Percentiles rank a stretch among this genome's conserved stretches.
Conservation (phyloP, 352 stramenopile genomes). For the Globisporangium nagaii region DNA sequence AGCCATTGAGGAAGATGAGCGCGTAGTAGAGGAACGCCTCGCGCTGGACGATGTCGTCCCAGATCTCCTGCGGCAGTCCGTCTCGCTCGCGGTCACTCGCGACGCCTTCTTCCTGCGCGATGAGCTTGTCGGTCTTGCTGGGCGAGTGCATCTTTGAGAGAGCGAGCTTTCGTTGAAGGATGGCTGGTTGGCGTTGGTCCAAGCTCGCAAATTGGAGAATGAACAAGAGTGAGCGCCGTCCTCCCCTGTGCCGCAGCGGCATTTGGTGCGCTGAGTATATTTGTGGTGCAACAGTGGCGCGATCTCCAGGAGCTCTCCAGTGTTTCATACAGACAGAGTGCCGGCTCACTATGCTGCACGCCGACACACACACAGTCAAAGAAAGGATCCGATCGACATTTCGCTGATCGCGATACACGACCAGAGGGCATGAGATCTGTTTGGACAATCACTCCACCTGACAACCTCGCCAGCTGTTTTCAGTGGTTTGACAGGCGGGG, state of each 20-base stretch:
- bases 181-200: neutral
- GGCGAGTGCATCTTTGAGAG: slow-evolving; percentile 9
- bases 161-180: too few species aligned
- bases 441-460: neutral
- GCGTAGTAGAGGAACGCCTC: slow-evolving; percentile 50
- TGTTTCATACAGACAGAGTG: too few species aligned
- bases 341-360: too few species aligned
- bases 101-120: slow-evolving; percentile 15
- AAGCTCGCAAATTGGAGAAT: neutral
- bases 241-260: too few species aligned
- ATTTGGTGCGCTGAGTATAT: too few species aligned
- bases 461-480: neutral
- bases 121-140: slow-evolving; percentile 32
- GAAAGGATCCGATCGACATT: too few species aligned
- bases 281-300: neutral
- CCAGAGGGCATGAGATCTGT: neutral
- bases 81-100: slow-evolving; percentile 19
- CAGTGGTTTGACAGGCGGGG: neutral
- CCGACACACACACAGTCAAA: too few species aligned
- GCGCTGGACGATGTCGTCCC: slow-evolving; percentile 48
- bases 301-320: too few species aligned
- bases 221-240: neutral
- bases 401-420: neutral
- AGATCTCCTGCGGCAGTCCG: slow-evolving; percentile 52
- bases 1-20: slow-evolving; percentile 66